These are phyloP conservation scores for Trichoderma parareesei DNA, from an alignment of 495 filamentous ascomycete species.

Conservation along the genomic window DNA sequence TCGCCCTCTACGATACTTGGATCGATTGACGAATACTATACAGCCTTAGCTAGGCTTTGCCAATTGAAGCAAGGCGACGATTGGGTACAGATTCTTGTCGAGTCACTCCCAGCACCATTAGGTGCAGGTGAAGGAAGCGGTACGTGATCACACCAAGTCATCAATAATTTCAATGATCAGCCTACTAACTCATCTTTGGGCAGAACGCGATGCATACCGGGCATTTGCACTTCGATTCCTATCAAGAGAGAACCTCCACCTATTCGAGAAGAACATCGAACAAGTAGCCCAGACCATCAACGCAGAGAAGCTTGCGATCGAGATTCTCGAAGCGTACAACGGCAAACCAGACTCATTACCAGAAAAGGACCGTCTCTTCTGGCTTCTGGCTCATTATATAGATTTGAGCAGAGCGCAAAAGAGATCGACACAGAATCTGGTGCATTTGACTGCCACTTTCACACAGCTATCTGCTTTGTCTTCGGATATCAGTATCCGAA, in stretches of 20 bases:
- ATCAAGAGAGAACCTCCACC: not conserved
- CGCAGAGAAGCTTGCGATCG: constrained; percentile 18
- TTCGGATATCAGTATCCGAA: constrained; percentile 18
- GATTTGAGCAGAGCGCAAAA: constrained; percentile 52
- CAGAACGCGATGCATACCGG: not conserved
- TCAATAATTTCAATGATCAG: not conserved
- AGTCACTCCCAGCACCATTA: not conserved
- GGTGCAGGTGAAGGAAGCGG: not conserved
- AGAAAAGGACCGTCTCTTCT: constrained; percentile 41
- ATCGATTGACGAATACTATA: not conserved
- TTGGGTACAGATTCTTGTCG: not conserved
- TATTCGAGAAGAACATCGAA: constrained; percentile 10
- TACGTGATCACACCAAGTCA: not conserved
- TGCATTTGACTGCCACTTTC: constrained; percentile 20
- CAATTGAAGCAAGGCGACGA: not conserved
- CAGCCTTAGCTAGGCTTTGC: not conserved
- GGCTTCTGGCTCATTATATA: constrained; percentile 77
- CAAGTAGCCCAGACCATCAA: constrained; percentile 16
- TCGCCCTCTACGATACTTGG: not conserved
- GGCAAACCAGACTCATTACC: constrained; percentile 16
- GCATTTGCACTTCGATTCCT: not conserved
- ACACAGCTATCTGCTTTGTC: constrained; percentile 21
- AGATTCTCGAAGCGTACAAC: constrained; percentile 7
- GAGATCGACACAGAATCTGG: constrained; percentile 16
- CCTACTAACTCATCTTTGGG: not conserved